phyloP scores from a whole-genome alignment of 208 protist genomes.

The Crithidia sp. region DNA sequence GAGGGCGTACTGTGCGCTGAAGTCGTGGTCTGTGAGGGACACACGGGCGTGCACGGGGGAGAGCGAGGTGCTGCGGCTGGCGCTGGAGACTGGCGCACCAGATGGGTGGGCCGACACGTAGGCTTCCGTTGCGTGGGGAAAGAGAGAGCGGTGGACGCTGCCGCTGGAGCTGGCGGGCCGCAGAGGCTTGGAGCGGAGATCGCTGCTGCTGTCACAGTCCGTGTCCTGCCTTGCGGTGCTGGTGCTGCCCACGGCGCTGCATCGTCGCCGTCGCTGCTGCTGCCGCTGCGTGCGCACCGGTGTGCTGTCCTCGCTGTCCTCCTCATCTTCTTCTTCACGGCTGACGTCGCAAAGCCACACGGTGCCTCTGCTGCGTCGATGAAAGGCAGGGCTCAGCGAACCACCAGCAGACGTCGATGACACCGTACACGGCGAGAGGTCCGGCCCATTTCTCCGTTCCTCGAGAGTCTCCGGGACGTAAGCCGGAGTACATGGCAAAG shows the following conservation, averaged over 20 bases:
- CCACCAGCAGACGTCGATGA: constrained; percentile 3
- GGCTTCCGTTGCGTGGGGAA: not conserved
- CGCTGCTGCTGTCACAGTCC: not conserved
- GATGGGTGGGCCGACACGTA: not conserved
- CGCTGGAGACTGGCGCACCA: not conserved
- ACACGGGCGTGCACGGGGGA: not conserved
- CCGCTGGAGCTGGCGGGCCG: not conserved
- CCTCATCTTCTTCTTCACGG: constrained; percentile 6
- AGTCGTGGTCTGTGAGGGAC: not conserved
- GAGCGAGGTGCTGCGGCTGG: not conserved
- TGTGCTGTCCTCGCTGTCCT: not conserved
- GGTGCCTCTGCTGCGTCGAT: not conserved
- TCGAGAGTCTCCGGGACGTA: constrained; percentile 1
- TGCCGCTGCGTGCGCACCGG: not conserved
- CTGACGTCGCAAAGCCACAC: constrained; percentile 15
- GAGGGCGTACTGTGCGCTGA: constrained; percentile 9
- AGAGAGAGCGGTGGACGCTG: constrained; percentile 4
- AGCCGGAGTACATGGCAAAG: not conserved
- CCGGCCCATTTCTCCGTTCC: not conserved
- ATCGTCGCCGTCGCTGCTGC: not conserved
- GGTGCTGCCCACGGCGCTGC: too few species aligned
- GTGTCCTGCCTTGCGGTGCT: not conserved
- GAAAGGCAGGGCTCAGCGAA: not conserved
- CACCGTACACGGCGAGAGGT: constrained; percentile 9
- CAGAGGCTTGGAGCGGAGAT: too few species aligned